Percentiles rank a stretch among this genome's conserved stretches.
Evolutionary conservation across 169 alveolate species (phyloP).

Genomic region (Neospora caninum): DNA sequence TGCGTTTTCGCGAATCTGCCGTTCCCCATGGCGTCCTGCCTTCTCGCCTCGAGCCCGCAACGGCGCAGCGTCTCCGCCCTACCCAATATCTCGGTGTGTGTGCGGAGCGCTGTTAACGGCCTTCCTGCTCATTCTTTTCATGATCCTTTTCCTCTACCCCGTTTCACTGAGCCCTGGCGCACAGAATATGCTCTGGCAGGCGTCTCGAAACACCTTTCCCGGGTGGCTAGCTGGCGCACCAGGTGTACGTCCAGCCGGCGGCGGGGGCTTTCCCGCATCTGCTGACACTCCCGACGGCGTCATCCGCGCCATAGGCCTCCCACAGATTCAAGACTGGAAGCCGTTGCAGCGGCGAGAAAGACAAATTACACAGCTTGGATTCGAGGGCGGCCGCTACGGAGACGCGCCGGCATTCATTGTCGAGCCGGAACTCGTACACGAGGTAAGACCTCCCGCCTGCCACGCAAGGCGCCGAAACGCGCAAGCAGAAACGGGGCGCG

Average conservation of each 20-base stretch:
- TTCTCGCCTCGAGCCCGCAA: background rate
- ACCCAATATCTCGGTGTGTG: background rate
- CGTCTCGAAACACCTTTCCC: no score
- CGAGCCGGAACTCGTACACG: constrained; percentile 27
- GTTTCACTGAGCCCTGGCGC: background rate
- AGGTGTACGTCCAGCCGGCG: no score
- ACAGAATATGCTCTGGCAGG: no score
- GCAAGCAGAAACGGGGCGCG: no score
- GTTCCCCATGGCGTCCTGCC: background rate
- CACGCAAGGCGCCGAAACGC: no score
- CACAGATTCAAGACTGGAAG: background rate
- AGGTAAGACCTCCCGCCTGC: background rate
- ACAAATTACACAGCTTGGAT: background rate
- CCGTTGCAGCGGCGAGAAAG: background rate
- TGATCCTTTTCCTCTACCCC: background rate
- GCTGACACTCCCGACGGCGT: no score
- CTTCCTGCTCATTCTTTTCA: background rate
- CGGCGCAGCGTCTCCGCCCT: background rate
- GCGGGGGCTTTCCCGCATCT: no score
- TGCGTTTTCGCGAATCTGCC: background rate
- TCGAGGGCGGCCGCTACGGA: background rate
- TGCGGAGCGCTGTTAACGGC: background rate
- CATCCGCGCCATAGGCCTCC: background rate
- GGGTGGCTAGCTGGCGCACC: no score
- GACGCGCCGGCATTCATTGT: constrained; percentile 10